These are phyloP conservation scores for Aspergillus chevalieri DNA, from an alignment of 2,329 filamentous ascomycete species.

Conservation along the genomic window DNA sequence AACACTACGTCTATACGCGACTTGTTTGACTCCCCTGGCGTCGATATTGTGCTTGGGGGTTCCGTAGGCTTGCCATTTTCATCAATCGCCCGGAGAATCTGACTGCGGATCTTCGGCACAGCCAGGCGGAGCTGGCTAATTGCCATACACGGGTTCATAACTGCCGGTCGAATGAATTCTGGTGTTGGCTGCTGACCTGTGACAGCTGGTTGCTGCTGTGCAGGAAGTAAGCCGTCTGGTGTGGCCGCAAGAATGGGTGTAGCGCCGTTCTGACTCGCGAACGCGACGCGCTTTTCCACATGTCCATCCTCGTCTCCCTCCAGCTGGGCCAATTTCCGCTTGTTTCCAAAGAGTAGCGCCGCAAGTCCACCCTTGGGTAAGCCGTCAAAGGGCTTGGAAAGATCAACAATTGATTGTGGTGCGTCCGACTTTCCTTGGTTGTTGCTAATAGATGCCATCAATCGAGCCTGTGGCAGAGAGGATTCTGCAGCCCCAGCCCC, in stretches of 20 bases:
- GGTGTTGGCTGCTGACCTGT: slow-evolving; percentile 64
- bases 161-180: slow-evolving; percentile 79
- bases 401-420: slow-evolving; percentile 76
- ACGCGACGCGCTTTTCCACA: slow-evolving; percentile 54
- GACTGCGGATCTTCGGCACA: slow-evolving; percentile 75
- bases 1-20: slow-evolving; percentile 67
- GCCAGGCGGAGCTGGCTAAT: slow-evolving; percentile 80
- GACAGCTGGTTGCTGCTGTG: slow-evolving; percentile 54
- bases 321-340: slow-evolving; percentile 68
- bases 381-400: slow-evolving; percentile 90
- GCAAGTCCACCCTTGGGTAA: slow-evolving; percentile 83
- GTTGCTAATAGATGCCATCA: slow-evolving; percentile 70
- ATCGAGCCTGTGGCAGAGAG: slow-evolving; percentile 78
- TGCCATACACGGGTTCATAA: slow-evolving; percentile 73
- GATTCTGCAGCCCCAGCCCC: slow-evolving; percentile 81
- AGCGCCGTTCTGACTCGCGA: slow-evolving; percentile 59
- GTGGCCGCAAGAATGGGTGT: slow-evolving; percentile 70
- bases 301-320: slow-evolving; percentile 69
- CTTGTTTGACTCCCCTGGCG: slow-evolving; percentile 38
- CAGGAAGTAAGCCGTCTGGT: slow-evolving; percentile 70
- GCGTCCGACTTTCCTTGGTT: slow-evolving; percentile 62
- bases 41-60: slow-evolving; percentile 19
- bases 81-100: slow-evolving; percentile 78
- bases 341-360: slow-evolving; percentile 83
- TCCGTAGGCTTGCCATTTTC: slow-evolving; percentile 39